Evolutionary conservation across 345 rosid genomes (phyloP).

Genomic region (Salix purpurea): DNA sequence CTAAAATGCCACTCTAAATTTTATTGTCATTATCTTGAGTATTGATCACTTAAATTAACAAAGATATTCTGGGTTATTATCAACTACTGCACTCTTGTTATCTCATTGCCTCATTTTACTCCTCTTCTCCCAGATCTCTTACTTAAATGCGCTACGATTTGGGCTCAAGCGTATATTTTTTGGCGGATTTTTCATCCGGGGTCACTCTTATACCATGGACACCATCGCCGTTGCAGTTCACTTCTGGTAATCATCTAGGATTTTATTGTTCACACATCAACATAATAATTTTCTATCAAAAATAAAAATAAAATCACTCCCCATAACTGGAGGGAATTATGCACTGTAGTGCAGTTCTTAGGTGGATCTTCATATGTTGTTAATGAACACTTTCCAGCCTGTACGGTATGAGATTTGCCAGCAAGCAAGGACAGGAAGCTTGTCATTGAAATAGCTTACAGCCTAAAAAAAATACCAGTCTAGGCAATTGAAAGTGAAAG

Average conservation of each 20-base stretch:
- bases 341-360: not conserved
- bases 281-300: not conserved
- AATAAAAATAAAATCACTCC: not conserved
- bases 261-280: not conserved
- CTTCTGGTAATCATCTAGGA: slow-evolving; percentile 59
- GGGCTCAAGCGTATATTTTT: slow-evolving; percentile 92
- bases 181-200: slow-evolving; percentile 95
- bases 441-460: not conserved
- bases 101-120: not conserved
- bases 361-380: not conserved
- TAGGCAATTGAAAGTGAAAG: not conserved
- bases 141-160: slow-evolving; percentile 89
- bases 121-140: slow-evolving; percentile 59
- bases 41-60: not conserved
- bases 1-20: not conserved
- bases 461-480: not conserved
- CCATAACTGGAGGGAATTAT: not conserved
- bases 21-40: not conserved
- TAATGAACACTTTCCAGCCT: not conserved
- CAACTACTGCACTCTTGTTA: not conserved
- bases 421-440: not conserved
- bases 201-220: slow-evolving; percentile 99
- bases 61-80: not conserved
- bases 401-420: not conserved
- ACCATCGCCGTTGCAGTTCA: slow-evolving; percentile 96